phyloP scores from a whole-genome alignment of 2,329 filamentous ascomycete species.

The Venturia oleaginea region DNA sequence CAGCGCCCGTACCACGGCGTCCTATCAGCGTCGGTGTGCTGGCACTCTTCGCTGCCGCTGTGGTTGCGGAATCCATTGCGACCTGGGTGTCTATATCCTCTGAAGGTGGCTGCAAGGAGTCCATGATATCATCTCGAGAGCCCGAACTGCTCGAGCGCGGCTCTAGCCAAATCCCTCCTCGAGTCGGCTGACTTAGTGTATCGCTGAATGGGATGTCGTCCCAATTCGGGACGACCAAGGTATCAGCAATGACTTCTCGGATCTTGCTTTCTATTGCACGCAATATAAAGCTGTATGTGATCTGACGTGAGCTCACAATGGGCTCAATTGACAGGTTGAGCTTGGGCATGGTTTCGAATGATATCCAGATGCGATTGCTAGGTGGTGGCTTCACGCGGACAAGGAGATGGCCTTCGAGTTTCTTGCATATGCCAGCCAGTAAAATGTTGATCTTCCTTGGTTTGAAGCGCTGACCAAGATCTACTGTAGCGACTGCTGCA shows the following conservation, averaged over 20 bases:
- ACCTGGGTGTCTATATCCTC: conserved; percentile 15
- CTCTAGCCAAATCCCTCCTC: conserved; percentile 72
- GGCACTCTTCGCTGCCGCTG: conserved; percentile 2
- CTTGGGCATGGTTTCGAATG: conserved; percentile 88
- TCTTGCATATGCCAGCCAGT: conserved; percentile 75
- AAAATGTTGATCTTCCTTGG: conserved; percentile 81
- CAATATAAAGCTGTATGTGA: conserved; percentile 87
- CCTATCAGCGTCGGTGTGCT: conserved; percentile 11
- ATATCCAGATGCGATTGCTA: conserved; percentile 92
- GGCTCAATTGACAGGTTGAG: conserved; percentile 93
- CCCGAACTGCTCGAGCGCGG: conserved; percentile 21
- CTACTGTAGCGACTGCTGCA: conserved; percentile 84
- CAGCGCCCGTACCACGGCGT: neutral
- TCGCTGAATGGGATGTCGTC: conserved; percentile 88
- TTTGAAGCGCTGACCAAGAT: conserved; percentile 82
- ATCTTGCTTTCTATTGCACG: conserved; percentile 92
- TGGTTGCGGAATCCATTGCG: neutral
- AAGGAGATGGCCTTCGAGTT: conserved; percentile 74
- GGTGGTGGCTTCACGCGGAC: conserved; percentile 89
- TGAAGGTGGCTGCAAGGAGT: conserved; percentile 20
- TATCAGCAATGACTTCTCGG: conserved; percentile 87
- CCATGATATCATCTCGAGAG: conserved; percentile 15
- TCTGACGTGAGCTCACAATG: conserved; percentile 88
- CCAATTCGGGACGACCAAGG: conserved; percentile 87
- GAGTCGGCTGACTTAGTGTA: conserved; percentile 66